These are phyloP conservation scores for Fusarium sp. DNA, from an alignment of 2,329 filamentous ascomycete species.

Conservation along the genomic window DNA sequence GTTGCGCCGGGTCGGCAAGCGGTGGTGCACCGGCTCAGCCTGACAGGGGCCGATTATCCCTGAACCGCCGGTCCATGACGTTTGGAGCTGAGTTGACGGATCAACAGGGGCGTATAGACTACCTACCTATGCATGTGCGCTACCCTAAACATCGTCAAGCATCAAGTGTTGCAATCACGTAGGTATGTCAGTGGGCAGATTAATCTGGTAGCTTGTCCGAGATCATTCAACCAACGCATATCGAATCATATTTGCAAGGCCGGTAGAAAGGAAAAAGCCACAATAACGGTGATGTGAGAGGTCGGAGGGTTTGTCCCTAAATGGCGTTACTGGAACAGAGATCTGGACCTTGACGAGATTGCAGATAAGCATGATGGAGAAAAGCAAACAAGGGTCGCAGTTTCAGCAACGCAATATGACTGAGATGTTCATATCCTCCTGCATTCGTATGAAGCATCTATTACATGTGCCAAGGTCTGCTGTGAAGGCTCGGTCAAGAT, in stretches of 20 bases:
- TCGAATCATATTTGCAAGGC: slow-evolving; percentile 5
- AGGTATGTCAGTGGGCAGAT: neutral
- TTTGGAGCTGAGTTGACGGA: slow-evolving; percentile 14
- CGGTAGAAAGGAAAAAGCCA: slow-evolving; percentile 20
- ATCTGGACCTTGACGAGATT: slow-evolving; percentile 8
- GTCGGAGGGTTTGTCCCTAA: slow-evolving; percentile 1
- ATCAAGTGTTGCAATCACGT: slow-evolving; percentile 5
- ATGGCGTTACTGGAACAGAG: slow-evolving; percentile 3
- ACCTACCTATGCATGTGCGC: slow-evolving; percentile 6
- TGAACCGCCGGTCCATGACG: slow-evolving; percentile 9
- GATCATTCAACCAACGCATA: slow-evolving; percentile 1
- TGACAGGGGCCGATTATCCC: slow-evolving; percentile 34
- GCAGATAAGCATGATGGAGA: neutral
- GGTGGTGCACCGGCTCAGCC: slow-evolving; percentile 37
- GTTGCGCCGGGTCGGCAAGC: slow-evolving; percentile 34
- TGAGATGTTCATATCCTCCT: neutral
- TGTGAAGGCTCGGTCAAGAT: slow-evolving; percentile 1
- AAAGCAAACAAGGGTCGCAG: slow-evolving; percentile 21
- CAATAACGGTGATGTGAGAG: slow-evolving; percentile 8
- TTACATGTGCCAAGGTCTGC: slow-evolving; percentile 31
- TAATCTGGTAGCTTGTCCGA: slow-evolving; percentile 22
- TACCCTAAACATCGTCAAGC: slow-evolving; percentile 4
- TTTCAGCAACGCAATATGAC: neutral
- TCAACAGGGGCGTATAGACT: slow-evolving; percentile 9
- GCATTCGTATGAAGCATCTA: neutral